Evolutionary conservation across 129 eudicot species (phyloP).

Genomic region (Deinandra increscens): DNA sequence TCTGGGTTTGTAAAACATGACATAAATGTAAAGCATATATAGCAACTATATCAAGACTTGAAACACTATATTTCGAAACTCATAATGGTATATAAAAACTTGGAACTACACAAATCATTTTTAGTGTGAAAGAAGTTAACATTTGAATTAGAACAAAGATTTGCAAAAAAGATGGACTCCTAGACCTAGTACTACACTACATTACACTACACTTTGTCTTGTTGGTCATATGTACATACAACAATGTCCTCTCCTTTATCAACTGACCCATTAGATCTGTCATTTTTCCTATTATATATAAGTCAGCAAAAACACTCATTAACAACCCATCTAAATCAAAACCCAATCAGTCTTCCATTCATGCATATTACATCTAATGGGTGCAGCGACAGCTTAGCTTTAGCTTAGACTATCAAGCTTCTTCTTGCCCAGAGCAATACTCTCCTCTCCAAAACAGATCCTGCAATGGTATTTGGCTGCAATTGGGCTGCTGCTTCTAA

Average conservation of each 20-base stretch:
- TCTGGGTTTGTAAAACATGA: no score
- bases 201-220: constrained; percentile 30
- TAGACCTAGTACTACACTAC: background rate
- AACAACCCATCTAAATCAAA: constrained; percentile 25
- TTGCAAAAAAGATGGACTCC: constrained; percentile 28
- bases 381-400: background rate
- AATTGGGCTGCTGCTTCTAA: background rate
- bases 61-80: no score
- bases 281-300: background rate
- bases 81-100: no score
- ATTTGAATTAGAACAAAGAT: constrained; percentile 22
- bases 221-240: constrained; percentile 44
- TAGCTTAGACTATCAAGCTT: background rate
- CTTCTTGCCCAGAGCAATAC: constrained; percentile 6
- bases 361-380: constrained; percentile 15
- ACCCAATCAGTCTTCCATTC: constrained; percentile 4
- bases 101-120: background rate
- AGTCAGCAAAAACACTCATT: constrained; percentile 36
- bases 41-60: no score
- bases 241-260: background rate
- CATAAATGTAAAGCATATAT: no score
- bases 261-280: background rate
- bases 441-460: background rate
- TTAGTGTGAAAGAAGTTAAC: background rate
- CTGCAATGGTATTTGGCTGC: constrained; percentile 15